Percentiles rank a stretch among this genome's conserved stretches.
phyloP scores from a whole-genome alignment of 169 alveolate genomes.

The Eimeria zaria region DNA sequence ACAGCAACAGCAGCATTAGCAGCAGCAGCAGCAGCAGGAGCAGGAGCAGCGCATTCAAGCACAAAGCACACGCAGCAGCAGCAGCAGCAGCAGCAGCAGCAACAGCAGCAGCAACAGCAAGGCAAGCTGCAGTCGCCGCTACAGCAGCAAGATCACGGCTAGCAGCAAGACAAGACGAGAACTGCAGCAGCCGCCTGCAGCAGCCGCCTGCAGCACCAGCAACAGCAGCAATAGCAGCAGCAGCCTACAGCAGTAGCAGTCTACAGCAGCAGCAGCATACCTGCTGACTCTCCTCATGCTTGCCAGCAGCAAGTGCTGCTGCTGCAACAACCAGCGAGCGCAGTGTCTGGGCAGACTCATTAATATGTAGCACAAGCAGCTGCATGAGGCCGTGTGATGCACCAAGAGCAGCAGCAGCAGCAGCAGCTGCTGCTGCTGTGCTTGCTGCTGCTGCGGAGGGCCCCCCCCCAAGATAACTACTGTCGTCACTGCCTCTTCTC shows the following conservation, averaged over 20 bases:
- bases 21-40: background rate
- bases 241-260: conserved; percentile 18
- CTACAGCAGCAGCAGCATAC: conserved; percentile 16
- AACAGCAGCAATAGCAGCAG: conserved; percentile 1
- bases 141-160: background rate
- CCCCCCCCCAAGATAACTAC: background rate
- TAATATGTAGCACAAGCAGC: conserved; percentile 42
- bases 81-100: too few species aligned
- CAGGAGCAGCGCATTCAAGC: background rate
- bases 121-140: background rate
- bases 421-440: conserved; percentile 10
- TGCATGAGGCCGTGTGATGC: conserved; percentile 31
- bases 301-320: conserved; percentile 10
- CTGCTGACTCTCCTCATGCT: background rate
- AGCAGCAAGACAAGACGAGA: background rate
- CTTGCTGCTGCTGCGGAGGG: background rate
- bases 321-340: conserved; percentile 15
- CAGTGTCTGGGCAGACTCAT: background rate
- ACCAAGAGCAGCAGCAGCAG: conserved; percentile 51
- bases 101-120: too few species aligned
- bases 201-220: background rate
- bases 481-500: background rate
- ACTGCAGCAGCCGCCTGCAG: background rate
- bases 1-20: background rate
- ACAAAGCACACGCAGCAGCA: background rate